Conservation (phyloP, 805 yeast genomes). For the Starmerella floricola region DNA sequence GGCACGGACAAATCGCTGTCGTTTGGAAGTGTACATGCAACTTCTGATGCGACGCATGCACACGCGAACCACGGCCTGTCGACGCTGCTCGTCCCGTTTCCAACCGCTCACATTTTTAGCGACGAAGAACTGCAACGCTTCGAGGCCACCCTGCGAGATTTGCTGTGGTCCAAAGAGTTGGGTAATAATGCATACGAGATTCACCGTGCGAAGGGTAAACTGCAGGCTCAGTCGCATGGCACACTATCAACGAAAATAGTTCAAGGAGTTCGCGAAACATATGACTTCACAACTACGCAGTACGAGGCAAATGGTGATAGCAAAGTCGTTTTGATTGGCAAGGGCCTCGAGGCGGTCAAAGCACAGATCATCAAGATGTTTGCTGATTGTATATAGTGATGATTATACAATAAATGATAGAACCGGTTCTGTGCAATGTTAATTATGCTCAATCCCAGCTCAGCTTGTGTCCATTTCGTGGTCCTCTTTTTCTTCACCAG, state of each 20-base stretch:
- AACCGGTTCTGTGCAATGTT: conserved; percentile 34
- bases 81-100: conserved; percentile 41
- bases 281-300: no score
- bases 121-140: conserved; percentile 35
- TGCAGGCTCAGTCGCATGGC: no score
- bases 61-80: conserved; percentile 29
- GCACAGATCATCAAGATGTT: background rate
- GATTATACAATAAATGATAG: background rate
- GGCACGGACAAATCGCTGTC: conserved; percentile 5
- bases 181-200: no score
- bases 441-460: conserved; percentile 49
- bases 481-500: conserved; percentile 2
- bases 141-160: conserved; percentile 29
- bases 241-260: no score
- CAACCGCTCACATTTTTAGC: conserved; percentile 27
- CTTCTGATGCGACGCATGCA: background rate
- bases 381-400: no score
- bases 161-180: no score
- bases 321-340: no score
- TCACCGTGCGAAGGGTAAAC: no score
- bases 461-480: background rate
- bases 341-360: background rate
- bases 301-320: no score
- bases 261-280: no score
- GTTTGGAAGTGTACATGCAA: conserved; percentile 1